Base-by-base conservation (phyloP, 345 rosid species). In the Conringia planisiliqua region DNA sequence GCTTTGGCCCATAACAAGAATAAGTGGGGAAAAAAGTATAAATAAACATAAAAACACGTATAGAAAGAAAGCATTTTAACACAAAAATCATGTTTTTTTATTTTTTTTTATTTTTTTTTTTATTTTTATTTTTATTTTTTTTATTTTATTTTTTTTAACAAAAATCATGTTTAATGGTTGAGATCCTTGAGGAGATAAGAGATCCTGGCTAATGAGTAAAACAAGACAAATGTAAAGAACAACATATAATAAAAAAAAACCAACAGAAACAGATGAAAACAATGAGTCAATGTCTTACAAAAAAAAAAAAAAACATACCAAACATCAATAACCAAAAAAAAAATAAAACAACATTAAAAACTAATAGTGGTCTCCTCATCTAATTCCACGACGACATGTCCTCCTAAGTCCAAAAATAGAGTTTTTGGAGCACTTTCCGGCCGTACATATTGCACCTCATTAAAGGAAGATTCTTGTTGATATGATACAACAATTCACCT, bases 401-500 rank as follows among this genome's bases (percentile, higher is more conserved):
- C 5, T 50, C 12, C 46, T 67, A 67, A 6, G 36, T n/a, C 50
- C 46, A 60, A 22, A 59, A 18, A 48, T 48, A 48, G 12, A 73
- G 77, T 18, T 52, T 42, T 43, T 73, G 67, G 4, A 89, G 83
- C 4, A 90, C 66, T 73, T 85, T 89, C 63, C 77, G 82, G 14
- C 97, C 93, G 24, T 85, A 84, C 32, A 67, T 78, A 57, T 87
- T 83, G 85, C 80, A 81, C 51, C 74, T 78, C 87, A 89, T 84
- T 58, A 71, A 30, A 1, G 57, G 68, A 62, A 4, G 12, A 63
- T 85, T 78, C 46, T 1, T 17, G 27, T 35, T 36, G 35, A 91
- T 74, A 79, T 83, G 64, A 16, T 17, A 42, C 13, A 18, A 30
- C 64, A 73, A 30, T 3, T n/a, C n/a, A 1, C 46, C 4, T 13